Conservation (phyloP, 2,329 filamentous ascomycete genomes). For the Fusarium sacchari region DNA sequence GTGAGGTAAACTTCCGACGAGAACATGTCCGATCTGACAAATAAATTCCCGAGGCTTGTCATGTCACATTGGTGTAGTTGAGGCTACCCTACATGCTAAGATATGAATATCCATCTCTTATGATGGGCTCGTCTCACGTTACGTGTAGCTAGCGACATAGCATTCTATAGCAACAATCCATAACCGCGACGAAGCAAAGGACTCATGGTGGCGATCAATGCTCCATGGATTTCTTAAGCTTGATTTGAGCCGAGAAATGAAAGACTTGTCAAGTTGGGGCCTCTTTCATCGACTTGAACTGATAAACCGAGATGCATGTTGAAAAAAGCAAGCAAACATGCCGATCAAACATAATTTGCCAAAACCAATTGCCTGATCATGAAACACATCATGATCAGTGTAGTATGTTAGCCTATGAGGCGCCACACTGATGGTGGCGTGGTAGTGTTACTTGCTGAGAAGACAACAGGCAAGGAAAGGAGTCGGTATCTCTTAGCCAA, state of each 20-base stretch:
- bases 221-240: neutral
- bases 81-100: neutral
- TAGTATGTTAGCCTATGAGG: conserved; percentile 13
- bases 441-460: neutral
- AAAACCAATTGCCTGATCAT: conserved; percentile 33
- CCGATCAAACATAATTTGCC: neutral
- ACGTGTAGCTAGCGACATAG: neutral
- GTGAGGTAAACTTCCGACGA: neutral
- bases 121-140: neutral
- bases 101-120: neutral
- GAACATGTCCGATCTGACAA: neutral
- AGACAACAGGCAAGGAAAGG: neutral
- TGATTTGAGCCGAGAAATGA: neutral
- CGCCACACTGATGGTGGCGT: neutral
- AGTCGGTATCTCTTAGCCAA: neutral
- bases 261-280: neutral
- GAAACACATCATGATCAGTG: conserved; percentile 31
- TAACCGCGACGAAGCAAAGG: neutral
- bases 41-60: neutral
- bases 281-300: neutral
- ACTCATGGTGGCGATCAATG: neutral
- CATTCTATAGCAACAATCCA: neutral
- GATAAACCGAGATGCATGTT: conserved; percentile 22
- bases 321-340: conserved; percentile 14
- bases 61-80: neutral